Percentiles rank a stretch among this genome's conserved stretches.
Evolutionary conservation across 495 filamentous ascomycete species (phyloP).

Genomic region (Lasiosphaeria miniovina): DNA sequence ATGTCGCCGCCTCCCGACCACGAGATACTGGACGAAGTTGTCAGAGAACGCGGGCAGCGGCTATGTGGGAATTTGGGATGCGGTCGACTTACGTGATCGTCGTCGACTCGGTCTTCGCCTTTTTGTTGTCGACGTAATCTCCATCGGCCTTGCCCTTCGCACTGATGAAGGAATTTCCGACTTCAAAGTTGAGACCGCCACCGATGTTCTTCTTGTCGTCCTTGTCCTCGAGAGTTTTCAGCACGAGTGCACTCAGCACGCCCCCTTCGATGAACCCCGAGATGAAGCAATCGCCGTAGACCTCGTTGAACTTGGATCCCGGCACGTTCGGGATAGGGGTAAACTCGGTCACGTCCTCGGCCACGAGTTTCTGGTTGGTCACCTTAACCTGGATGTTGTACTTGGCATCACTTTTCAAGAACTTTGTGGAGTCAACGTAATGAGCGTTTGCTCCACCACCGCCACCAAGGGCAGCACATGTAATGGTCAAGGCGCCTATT

Average conservation of each 20-base stretch:
- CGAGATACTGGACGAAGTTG: not conserved
- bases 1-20: conserved; percentile 1
- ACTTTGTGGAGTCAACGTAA: not conserved
- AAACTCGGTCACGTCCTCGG: conserved; percentile 3
- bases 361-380: conserved; percentile 1
- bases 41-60: not conserved
- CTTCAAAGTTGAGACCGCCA: not conserved
- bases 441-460: not conserved
- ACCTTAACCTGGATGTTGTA: conserved; percentile 1
- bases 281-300: conserved; percentile 1
- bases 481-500: not conserved
- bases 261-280: conserved; percentile 2
- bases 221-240: not conserved
- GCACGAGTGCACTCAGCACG: not conserved
- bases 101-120: not conserved
- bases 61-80: not conserved
- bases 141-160: not conserved
- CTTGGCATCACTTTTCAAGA: not conserved
- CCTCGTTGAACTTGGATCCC: not conserved
- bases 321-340: not conserved
- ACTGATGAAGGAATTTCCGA: not conserved
- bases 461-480: not conserved
- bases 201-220: not conserved
- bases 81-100: not conserved
- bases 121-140: not conserved